These are phyloP conservation scores for Rhodosorus marinus DNA, from an alignment of 23 red algal species.

Conservation along the genomic window DNA sequence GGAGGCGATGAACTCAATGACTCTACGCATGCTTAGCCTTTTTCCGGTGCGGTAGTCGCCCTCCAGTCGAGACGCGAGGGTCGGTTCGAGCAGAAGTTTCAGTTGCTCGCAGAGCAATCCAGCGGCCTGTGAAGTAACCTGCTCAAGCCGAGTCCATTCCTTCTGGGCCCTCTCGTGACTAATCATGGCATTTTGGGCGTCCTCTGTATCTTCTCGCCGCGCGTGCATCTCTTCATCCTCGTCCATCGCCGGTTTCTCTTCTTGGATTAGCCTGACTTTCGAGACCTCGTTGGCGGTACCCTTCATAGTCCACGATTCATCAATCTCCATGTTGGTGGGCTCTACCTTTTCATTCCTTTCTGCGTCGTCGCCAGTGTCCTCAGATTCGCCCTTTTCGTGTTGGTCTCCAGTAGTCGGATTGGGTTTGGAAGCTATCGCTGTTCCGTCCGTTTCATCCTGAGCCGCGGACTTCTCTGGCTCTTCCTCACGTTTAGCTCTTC, in stretches of 20 bases:
- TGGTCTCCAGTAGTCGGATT: not conserved
- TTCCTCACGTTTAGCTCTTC: not conserved
- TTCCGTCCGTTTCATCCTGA: not conserved
- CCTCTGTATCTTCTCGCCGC: too few relatives aligned
- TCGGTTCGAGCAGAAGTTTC: slow-evolving; percentile 64
- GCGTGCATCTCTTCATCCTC: too few relatives aligned
- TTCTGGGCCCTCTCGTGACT: slow-evolving; percentile 2
- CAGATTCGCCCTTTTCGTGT: not conserved
- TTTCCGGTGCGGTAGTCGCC: slow-evolving; percentile 89
- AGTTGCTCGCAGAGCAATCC: slow-evolving; percentile 40
- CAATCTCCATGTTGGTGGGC: not conserved
- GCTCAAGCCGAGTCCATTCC: slow-evolving; percentile 36
- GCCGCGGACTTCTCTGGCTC: not conserved
- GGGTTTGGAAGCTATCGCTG: too few relatives aligned
- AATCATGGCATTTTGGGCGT: not conserved
- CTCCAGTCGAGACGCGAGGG: slow-evolving; percentile 25
- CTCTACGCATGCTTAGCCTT: slow-evolving; percentile 69
- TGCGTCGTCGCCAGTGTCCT: not conserved
- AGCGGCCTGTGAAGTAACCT: slow-evolving; percentile 15
- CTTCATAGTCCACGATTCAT: not conserved
- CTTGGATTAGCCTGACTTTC: too few relatives aligned
- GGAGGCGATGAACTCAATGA: slow-evolving; percentile 87
- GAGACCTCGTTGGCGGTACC: too few relatives aligned
- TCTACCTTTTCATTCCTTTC: slow-evolving; percentile 5
- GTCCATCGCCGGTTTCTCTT: too few relatives aligned